These are phyloP conservation scores for Trifolium repens DNA, from an alignment of 306 rosid species.

Conservation along the genomic window DNA sequence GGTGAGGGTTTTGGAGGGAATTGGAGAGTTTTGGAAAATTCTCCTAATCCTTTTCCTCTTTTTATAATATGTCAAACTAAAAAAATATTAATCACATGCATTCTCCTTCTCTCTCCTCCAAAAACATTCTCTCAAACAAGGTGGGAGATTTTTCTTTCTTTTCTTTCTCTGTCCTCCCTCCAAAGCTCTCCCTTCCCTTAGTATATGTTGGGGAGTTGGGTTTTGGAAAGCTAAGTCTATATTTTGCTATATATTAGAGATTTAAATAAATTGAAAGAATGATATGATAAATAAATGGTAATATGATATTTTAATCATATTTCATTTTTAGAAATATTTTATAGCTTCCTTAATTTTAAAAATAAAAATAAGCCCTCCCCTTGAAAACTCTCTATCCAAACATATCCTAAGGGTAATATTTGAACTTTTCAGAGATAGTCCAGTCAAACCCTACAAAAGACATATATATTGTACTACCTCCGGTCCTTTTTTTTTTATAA, in stretches of 20 bases:
- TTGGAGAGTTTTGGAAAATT: background rate
- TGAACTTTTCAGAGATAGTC: slow-evolving; percentile 3
- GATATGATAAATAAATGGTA: no score
- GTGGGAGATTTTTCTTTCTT: background rate
- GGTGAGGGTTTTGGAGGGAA: background rate
- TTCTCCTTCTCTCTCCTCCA: background rate
- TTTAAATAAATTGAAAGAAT: no score
- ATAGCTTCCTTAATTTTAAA: no score
- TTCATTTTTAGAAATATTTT: no score
- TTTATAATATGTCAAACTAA: background rate
- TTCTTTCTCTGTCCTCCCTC: background rate
- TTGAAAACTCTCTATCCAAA: background rate
- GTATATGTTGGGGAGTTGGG: no score
- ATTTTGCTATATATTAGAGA: no score
- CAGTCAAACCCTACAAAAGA: slow-evolving; percentile 17
- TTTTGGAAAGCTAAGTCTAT: no score
- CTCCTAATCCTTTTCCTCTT: background rate
- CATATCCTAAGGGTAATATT: background rate
- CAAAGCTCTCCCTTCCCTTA: no score
- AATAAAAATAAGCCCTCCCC: no score
- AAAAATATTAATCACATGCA: background rate
- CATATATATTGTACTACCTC: background rate
- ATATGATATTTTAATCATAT: no score
- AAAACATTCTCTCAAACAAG: background rate
- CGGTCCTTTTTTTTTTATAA: no score